Evolutionary conservation across 177 flowering plant genomes (phyloP).

Genomic region (Vitis hybrid): DNA sequence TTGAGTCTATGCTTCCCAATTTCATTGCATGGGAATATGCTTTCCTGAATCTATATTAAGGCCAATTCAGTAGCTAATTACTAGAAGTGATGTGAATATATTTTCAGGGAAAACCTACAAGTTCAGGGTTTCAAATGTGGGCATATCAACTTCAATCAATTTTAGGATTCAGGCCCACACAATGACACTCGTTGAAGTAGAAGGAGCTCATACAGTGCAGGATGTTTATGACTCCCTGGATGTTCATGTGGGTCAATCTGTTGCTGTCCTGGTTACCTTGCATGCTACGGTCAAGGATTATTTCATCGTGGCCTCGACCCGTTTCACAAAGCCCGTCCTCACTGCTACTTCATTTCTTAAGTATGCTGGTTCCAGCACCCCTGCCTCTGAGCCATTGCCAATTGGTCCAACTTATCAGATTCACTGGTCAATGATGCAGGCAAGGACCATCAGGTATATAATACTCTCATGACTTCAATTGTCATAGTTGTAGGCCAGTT

Average conservation of each 20-base stretch:
- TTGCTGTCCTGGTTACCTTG: slow-evolving; percentile 36
- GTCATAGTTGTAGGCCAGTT: background rate
- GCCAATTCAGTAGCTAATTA: background rate
- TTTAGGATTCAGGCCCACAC: slow-evolving; percentile 53
- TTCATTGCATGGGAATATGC: too few species aligned
- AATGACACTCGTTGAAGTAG: slow-evolving; percentile 46
- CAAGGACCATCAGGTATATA: slow-evolving; percentile 49
- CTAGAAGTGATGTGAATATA: background rate
- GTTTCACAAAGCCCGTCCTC: slow-evolving; percentile 39
- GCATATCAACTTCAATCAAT: slow-evolving; percentile 43
- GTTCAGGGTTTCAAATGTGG: slow-evolving; percentile 51
- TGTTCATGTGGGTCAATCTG: slow-evolving; percentile 52
- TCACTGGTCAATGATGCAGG: slow-evolving; percentile 63
- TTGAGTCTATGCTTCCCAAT: too few species aligned
- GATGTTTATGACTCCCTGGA: slow-evolving; percentile 46
- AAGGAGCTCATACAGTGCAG: slow-evolving; percentile 52
- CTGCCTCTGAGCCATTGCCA: slow-evolving; percentile 37
- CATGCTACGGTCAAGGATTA: slow-evolving; percentile 27
- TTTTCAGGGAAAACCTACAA: slow-evolving; percentile 45
- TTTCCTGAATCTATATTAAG: too few species aligned
- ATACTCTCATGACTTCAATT: background rate
- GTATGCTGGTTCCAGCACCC: slow-evolving; percentile 31
- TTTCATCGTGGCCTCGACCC: slow-evolving; percentile 49
- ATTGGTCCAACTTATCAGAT: slow-evolving; percentile 34
- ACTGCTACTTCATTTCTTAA: slow-evolving; percentile 39